These are phyloP conservation scores for Lepiota brunneoincarnata DNA, from an alignment of 768 basidiomycete genomes.

Conservation along the genomic window DNA sequence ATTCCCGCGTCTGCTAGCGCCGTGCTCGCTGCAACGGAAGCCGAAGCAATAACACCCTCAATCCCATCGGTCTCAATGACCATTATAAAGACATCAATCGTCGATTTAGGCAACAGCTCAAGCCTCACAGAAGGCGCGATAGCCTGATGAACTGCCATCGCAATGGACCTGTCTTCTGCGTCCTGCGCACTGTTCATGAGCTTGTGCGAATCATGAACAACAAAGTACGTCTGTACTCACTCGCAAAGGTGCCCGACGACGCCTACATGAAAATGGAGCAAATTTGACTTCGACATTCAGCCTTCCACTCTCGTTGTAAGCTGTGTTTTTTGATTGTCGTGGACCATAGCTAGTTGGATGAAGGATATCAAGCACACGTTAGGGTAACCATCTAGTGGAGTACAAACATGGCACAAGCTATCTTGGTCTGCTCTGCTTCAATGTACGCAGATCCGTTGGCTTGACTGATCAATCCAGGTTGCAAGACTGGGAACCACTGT, in stretches of 20 bases:
- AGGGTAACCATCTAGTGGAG: constrained; percentile 4
- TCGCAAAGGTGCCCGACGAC: constrained; percentile 78
- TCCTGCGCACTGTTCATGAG: constrained; percentile 54
- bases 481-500: constrained; percentile 57
- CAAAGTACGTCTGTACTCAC: constrained; percentile 44
- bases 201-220: constrained; percentile 11
- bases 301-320: constrained; percentile 85
- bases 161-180: constrained; percentile 87
- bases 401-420: constrained; percentile 93
- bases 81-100: constrained; percentile 87
- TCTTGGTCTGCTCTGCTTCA: constrained; percentile 87
- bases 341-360: constrained; percentile 66
- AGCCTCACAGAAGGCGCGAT: constrained; percentile 81
- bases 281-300: constrained; percentile 97
- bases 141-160: constrained; percentile 82
- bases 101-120: constrained; percentile 91
- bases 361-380: constrained; percentile 11
- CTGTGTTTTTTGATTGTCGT: constrained; percentile 73
- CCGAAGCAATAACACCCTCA: constrained; percentile 86
- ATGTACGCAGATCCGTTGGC: constrained; percentile 98
- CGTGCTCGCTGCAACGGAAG: constrained; percentile 82
- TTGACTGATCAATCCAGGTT: constrained; percentile 86
- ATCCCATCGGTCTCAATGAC: constrained; percentile 91
- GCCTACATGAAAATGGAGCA: constrained; percentile 84
- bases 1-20: constrained; percentile 93